Base-by-base conservation (phyloP, 495 filamentous ascomycete species). In the Haplographium delicatum region DNA sequence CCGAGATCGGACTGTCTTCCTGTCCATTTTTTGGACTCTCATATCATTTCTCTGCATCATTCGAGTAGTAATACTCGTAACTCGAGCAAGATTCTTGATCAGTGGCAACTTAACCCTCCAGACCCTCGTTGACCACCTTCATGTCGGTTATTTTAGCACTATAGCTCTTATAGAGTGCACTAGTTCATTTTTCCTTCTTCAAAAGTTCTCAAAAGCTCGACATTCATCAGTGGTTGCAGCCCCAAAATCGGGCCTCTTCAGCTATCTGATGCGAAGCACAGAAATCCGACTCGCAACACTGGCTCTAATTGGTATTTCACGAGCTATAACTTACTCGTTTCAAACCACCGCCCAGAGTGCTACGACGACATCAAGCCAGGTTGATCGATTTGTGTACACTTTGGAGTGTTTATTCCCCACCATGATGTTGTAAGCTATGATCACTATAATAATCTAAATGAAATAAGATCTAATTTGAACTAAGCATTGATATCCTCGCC, bases 391-490 rank as follows among this genome's bases (percentile, higher is more conserved):
- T 53, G 60, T 56, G 2, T 65, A 65, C 45, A 64, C 65, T 0
- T 49, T 66, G 28, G 65, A 69, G 50, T 69, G 67, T 44, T 23
- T 66, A 16, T 69, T 69, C 49, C 67, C 67, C 1, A 44, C 65
- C 0, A 57, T 69, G 2, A 57, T 69, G 57, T 57, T 63, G 64
- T 67, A 49, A 45, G 62, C n/a, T 35, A 0, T 53, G n/a, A n/a
- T n/a, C n/a, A n/a, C n/a, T n/a, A n/a, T n/a, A n/a, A n/a, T n/a
- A n/a, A n/a, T n/a, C n/a, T n/a, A n/a, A n/a, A n/a, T n/a, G n/a
- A n/a, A 47, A n/a, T 20, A n/a, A 15, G 6, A 18, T 4, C 30
- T 54, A 41, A 38, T 13, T 3, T 9, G 7, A 31, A n/a, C 11
- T 13, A n/a, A 62, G 60, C 33, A 62, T 62, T 31, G 60, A 62